These are phyloP conservation scores for Rhododendron vialii DNA, from an alignment of 148 eudicot genomes.

Conservation along the genomic window DNA sequence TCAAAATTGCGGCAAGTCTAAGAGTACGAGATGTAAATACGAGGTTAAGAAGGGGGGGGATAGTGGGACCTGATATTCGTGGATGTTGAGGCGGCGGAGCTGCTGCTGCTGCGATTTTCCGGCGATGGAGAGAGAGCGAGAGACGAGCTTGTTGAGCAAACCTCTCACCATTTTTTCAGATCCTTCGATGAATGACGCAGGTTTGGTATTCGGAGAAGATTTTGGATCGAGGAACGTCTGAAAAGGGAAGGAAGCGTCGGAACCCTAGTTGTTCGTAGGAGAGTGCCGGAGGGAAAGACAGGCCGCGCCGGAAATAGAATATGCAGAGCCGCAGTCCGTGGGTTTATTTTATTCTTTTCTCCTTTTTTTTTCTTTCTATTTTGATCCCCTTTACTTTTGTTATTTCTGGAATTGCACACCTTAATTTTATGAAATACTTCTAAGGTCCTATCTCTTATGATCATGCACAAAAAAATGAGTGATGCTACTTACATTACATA, in stretches of 20 bases:
- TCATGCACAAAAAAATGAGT: not conserved
- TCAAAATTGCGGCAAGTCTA: not conserved
- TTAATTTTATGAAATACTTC: not conserved
- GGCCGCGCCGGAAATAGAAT: not conserved
- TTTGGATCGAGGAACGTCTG: not conserved
- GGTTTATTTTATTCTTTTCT: not conserved
- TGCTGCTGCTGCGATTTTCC: slow-evolving; percentile 97
- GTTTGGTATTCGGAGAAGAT: not conserved
- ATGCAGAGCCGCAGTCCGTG: not conserved
- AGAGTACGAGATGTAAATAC: not conserved
- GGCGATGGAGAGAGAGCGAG: slow-evolving; percentile 66
- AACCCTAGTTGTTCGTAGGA: not conserved
- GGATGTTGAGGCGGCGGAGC: slow-evolving; percentile 96
- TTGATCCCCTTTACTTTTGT: not conserved
- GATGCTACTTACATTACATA: too few species aligned
- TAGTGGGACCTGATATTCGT: slow-evolving; percentile 76
- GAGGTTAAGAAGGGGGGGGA: not conserved
- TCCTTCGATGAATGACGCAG: not conserved
- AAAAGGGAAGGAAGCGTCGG: not conserved
- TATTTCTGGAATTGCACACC: not conserved
- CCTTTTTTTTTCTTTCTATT: not conserved
- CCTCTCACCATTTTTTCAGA: slow-evolving; percentile 54
- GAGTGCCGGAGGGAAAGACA: not conserved
- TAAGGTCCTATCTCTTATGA: not conserved
- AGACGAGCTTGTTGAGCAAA: slow-evolving; percentile 48